phyloP scores from a whole-genome alignment of 768 basidiomycete species.

The Gloeostereum incarnatum region DNA sequence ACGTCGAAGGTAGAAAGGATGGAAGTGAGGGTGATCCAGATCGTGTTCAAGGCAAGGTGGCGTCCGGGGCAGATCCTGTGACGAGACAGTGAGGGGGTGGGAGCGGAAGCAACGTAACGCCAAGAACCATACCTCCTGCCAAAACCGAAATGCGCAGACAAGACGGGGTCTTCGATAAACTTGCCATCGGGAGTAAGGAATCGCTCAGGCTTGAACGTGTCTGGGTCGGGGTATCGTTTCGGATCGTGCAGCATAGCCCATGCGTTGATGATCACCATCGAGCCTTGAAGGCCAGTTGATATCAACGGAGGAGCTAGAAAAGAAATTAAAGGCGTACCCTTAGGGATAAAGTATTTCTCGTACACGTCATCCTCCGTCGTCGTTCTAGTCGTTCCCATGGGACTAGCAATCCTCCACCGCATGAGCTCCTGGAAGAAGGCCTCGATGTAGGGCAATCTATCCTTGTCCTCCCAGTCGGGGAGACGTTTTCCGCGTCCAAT shows the following conservation, averaged over 20 bases:
- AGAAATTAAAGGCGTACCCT: conserved; percentile 13
- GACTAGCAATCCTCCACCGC: conserved; percentile 4
- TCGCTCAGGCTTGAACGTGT: conserved; percentile 20
- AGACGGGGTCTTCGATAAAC: conserved; percentile 17
- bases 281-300: not conserved
- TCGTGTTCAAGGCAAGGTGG: conserved; percentile 9
- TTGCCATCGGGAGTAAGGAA: conserved; percentile 17
- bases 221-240: conserved; percentile 1
- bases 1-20: conserved; percentile 10
- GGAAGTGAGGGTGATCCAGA: conserved; percentile 8
- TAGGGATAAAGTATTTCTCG: conserved; percentile 22
- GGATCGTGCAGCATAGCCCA: conserved; percentile 6
- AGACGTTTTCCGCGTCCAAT: conserved; percentile 5
- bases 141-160: conserved; percentile 26
- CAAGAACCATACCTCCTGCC: conserved; percentile 18
- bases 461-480: conserved; percentile 4
- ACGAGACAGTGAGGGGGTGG: not conserved
- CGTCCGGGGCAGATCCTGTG: conserved; percentile 11
- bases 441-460: conserved; percentile 7
- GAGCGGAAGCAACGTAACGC: not conserved
- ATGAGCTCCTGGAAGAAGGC: conserved; percentile 8
- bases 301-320: not conserved
- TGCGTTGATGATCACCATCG: conserved; percentile 4
- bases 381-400: conserved; percentile 6
- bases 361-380: conserved; percentile 21